Percentiles rank a stretch among this genome's conserved stretches.
Evolutionary conservation across 2,329 filamentous ascomycete genomes (phyloP).

Genomic region (Apiospora koreana): DNA sequence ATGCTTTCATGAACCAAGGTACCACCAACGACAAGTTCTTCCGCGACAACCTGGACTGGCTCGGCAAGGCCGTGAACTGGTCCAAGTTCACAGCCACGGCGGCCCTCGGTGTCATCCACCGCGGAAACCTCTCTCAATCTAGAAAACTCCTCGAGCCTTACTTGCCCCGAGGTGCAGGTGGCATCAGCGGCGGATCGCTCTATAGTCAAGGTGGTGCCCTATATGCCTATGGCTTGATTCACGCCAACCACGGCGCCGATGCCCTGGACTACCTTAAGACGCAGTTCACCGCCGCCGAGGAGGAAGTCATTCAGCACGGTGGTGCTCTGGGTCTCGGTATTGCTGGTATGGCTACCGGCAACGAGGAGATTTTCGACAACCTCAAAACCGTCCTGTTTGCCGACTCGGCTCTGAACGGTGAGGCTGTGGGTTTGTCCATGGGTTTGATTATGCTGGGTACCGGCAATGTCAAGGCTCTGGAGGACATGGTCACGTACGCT

Average conservation of each 20-base stretch:
- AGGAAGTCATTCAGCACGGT: constrained; percentile 96
- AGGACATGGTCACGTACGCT: constrained; percentile 97
- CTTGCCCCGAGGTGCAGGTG: constrained; percentile 69
- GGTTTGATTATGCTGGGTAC: constrained; percentile 98
- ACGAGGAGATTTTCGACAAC: constrained; percentile 86
- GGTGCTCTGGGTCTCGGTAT: constrained; percentile 94
- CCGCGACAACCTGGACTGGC: constrained; percentile 95
- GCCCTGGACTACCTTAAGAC: constrained; percentile 78
- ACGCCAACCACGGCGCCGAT: constrained; percentile 94
- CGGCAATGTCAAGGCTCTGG: constrained; percentile 89
- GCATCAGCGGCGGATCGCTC: constrained; percentile 77
- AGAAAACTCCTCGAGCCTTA: constrained; percentile 94
- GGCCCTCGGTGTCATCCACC: constrained; percentile 93
- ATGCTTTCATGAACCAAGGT: constrained; percentile 98
- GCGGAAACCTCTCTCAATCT: constrained; percentile 90
- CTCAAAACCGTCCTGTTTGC: constrained; percentile 87
- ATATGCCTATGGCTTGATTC: constrained; percentile 93
- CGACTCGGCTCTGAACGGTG: constrained; percentile 94
- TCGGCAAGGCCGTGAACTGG: constrained; percentile 99
- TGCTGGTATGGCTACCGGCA: constrained; percentile 95
- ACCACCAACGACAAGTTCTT: constrained; percentile 99
- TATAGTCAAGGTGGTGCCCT: constrained; percentile 96
- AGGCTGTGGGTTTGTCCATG: constrained; percentile 94
- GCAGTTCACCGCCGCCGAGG: constrained; percentile 74
- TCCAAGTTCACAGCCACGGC: constrained; percentile 98